These are phyloP conservation scores for Blastomyces silverae DNA, from an alignment of 2,329 filamentous ascomycete genomes.

Conservation along the genomic window DNA sequence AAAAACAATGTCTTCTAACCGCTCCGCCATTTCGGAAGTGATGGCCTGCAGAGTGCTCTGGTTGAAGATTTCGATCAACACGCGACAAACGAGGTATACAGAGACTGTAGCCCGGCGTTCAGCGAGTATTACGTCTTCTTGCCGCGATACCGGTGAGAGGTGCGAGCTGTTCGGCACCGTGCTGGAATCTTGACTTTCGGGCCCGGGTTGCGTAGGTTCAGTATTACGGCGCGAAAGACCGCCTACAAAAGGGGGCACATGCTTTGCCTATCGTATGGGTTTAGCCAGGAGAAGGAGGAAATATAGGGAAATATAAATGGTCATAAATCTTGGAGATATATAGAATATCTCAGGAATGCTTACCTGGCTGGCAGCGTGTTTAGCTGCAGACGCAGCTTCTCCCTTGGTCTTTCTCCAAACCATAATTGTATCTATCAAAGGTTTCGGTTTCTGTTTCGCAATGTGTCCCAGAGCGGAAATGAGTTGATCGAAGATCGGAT, in stretches of 20 bases:
- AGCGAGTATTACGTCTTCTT: constrained; percentile 68
- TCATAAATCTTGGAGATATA: constrained; percentile 19
- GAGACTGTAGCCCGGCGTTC: constrained; percentile 90
- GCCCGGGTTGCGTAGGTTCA: constrained; percentile 54
- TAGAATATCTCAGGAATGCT: neutral
- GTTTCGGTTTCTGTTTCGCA: constrained; percentile 86
- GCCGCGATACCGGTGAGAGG: constrained; percentile 42
- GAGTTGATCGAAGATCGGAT: constrained; percentile 85
- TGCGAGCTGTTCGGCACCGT: constrained; percentile 25
- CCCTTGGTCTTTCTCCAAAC: constrained; percentile 96
- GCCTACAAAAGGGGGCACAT: constrained; percentile 36
- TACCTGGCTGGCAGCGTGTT: constrained; percentile 33
- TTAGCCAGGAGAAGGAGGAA: constrained; percentile 4
- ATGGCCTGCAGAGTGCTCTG: constrained; percentile 79
- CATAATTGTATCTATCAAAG: constrained; percentile 95
- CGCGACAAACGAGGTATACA: constrained; percentile 90
- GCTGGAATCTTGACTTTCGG: constrained; percentile 31
- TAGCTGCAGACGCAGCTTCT: constrained; percentile 69
- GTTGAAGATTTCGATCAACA: constrained; percentile 86
- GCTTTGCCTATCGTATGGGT: constrained; percentile 24
- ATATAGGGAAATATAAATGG: neutral
- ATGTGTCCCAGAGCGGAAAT: constrained; percentile 92
- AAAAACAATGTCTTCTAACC: constrained; percentile 92
- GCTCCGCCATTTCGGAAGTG: constrained; percentile 85
- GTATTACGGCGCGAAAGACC: constrained; percentile 64